Conservation (phyloP, 2,329 filamentous ascomycete genomes). For the Stylonectria norvegica region DNA sequence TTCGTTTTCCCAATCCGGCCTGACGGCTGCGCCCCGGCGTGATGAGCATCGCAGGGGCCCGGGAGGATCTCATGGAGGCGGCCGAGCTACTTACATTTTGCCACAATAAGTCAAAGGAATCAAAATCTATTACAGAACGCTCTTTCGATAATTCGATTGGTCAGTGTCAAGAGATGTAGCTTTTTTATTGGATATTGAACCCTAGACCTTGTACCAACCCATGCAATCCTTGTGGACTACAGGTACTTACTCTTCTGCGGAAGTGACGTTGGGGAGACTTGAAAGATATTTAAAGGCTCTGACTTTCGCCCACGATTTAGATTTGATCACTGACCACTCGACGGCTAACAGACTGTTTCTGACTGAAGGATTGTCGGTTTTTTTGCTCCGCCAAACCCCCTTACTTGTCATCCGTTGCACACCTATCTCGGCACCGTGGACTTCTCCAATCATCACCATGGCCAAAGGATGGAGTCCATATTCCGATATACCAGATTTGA, state of each 20-base stretch:
- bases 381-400: not conserved
- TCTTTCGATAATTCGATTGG: not conserved
- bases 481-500: constrained; percentile 18
- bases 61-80: not conserved
- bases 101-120: not conserved
- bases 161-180: not conserved
- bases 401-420: not conserved
- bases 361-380: not conserved
- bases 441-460: not conserved
- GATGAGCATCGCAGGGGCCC: too few relatives aligned
- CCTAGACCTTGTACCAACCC: too few relatives aligned
- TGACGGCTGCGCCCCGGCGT: too few relatives aligned
- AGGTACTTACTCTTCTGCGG: too few relatives aligned
- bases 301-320: too few relatives aligned
- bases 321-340: too few relatives aligned
- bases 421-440: not conserved
- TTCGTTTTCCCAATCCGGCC: constrained; percentile 1
- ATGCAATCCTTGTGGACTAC: too few relatives aligned
- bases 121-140: not conserved
- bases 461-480: constrained; percentile 12
- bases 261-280: too few relatives aligned
- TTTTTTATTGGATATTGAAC: too few relatives aligned
- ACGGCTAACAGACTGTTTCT: not conserved
- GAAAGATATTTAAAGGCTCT: too few relatives aligned
- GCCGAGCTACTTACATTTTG: not conserved